Conservation (phyloP, 352 stramenopile species). For the Hyaloperonospora brassicae region DNA sequence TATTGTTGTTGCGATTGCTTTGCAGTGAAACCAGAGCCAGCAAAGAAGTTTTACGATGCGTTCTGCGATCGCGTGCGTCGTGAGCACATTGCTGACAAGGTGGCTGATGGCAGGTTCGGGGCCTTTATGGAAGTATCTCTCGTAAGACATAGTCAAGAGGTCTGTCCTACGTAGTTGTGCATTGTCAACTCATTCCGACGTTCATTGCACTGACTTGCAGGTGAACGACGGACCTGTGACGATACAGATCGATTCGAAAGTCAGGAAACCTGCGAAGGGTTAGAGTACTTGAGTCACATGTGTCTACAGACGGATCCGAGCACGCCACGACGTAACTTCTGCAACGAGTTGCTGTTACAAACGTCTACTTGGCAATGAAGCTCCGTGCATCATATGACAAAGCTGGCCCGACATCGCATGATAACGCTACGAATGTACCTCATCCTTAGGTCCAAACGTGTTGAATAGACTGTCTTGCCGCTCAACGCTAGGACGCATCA, state of each 20-base stretch:
- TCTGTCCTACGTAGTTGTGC: not conserved
- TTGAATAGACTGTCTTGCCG: no score
- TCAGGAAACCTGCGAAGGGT: slow-evolving; percentile 45
- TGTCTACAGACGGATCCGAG: not conserved
- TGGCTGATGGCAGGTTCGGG: slow-evolving; percentile 71
- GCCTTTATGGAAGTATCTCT: slow-evolving; percentile 85
- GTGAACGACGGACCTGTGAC: slow-evolving; percentile 80
- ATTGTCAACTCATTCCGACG: no score
- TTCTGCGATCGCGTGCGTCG: slow-evolving; percentile 64
- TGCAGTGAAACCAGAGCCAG: slow-evolving; percentile 54
- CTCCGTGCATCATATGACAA: no score
- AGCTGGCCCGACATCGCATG: no score
- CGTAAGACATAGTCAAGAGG: slow-evolving; percentile 24
- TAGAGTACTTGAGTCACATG: slow-evolving; percentile 6
- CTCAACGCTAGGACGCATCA: no score
- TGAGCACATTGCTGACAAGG: slow-evolving; percentile 51
- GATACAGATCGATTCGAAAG: slow-evolving; percentile 80
- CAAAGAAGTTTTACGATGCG: slow-evolving; percentile 68
- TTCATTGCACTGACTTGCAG: slow-evolving; percentile 15
- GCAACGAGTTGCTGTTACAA: no score
- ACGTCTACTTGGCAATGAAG: no score
- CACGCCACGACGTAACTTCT: not conserved
- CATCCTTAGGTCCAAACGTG: no score
- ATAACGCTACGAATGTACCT: no score
- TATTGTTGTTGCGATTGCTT: not conserved